phyloP scores from a whole-genome alignment of 495 filamentous ascomycete genomes.

The Aspergillus campestris region DNA sequence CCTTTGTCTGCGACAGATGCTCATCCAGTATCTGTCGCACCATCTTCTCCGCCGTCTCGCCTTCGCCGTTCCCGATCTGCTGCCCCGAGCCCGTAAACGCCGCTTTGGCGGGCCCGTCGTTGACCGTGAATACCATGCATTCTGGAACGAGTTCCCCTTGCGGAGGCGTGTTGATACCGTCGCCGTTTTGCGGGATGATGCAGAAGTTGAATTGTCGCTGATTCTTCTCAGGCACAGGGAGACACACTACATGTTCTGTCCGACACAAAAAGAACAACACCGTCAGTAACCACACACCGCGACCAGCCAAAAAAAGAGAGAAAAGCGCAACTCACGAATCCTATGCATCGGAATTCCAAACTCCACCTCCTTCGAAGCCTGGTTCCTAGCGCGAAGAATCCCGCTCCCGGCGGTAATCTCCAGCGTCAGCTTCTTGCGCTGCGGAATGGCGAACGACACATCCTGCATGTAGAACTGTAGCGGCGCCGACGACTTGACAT shows the following conservation, averaged over 20 bases:
- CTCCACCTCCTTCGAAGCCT: slow-evolving; percentile 56
- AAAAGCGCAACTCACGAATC: slow-evolving; percentile 52
- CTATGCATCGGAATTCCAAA: slow-evolving; percentile 61
- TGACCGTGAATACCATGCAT: slow-evolving; percentile 77
- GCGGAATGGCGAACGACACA: slow-evolving; percentile 69
- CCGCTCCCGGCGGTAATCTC: slow-evolving; percentile 51
- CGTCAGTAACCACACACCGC: background rate
- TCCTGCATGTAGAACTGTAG: slow-evolving; percentile 54
- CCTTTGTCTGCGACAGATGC: slow-evolving; percentile 45
- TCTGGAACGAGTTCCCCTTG: slow-evolving; percentile 41
- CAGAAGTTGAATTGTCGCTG: slow-evolving; percentile 85
- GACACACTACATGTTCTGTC: slow-evolving; percentile 64
- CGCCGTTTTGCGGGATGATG: slow-evolving; percentile 58
- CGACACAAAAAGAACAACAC: slow-evolving; percentile 4
- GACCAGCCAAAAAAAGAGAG: background rate
- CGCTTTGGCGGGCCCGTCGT: slow-evolving; percentile 59
- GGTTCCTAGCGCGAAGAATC: slow-evolving; percentile 60
- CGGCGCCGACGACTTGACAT: slow-evolving; percentile 32
- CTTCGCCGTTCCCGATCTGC: slow-evolving; percentile 34
- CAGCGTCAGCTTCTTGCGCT: slow-evolving; percentile 84
- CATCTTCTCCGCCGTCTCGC: slow-evolving; percentile 56
- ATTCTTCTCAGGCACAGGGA: slow-evolving; percentile 87
- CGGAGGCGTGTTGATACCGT: slow-evolving; percentile 44
- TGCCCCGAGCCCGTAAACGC: slow-evolving; percentile 32
- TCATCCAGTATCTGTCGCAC: slow-evolving; percentile 56